Evolutionary conservation across 176 grass and related monocot genomes (phyloP).

Genomic region (Phyllostachys edulis): DNA sequence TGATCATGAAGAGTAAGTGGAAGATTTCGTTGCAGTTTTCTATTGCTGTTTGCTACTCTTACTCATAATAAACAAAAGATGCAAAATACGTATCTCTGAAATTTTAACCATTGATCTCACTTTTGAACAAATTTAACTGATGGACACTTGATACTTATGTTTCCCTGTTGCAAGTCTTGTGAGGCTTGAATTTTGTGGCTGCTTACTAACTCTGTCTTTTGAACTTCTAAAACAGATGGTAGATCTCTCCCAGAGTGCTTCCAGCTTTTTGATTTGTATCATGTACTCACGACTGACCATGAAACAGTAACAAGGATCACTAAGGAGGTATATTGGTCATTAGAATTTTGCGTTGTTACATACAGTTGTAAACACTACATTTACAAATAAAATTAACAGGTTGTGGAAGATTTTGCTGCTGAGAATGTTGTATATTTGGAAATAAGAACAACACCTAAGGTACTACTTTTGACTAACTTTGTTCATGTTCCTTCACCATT

Average conservation of each 20-base stretch:
- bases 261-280: constrained; percentile 87
- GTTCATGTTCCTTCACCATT: neutral
- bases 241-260: constrained; percentile 84
- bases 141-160: neutral
- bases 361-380: neutral
- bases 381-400: constrained; percentile 43
- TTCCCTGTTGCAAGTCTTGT: neutral
- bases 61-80: constrained; percentile 16
- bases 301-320: constrained; percentile 90
- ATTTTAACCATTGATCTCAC: neutral
- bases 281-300: constrained; percentile 83
- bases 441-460: constrained; percentile 96
- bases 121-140: neutral
- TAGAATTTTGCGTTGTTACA: neutral
- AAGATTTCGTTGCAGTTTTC: neutral
- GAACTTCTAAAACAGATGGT: constrained; percentile 55
- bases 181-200: neutral
- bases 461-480: constrained; percentile 21
- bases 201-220: neutral
- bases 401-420: constrained; percentile 87
- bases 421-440: constrained; percentile 96
- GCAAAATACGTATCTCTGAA: neutral
- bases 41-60: neutral
- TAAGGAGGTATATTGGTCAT: constrained; percentile 58
- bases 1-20: constrained; percentile 82